Conservation (phyloP, 345 rosid species). For the Boechera retrofracta region DNA sequence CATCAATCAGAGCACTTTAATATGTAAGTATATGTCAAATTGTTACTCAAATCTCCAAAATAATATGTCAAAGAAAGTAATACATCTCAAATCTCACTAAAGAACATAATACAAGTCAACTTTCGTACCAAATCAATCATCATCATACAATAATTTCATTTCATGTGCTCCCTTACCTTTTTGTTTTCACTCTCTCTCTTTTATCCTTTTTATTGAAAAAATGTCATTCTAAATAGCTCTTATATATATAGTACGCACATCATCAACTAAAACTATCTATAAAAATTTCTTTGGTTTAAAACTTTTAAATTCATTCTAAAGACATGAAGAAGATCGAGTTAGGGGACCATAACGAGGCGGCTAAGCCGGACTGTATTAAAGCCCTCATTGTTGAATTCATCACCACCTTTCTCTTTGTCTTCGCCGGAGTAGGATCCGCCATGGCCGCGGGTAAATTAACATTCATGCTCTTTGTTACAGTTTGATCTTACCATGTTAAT, state of each 20-base stretch:
- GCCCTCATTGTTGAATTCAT: constrained; percentile 84
- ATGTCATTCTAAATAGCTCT: constrained; percentile 15
- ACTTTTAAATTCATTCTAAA: background rate
- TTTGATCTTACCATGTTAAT: background rate
- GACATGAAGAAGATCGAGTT: constrained; percentile 72
- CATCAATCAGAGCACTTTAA: background rate
- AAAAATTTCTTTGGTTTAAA: background rate
- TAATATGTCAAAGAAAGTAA: background rate
- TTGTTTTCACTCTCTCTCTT: background rate
- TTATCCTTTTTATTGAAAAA: background rate
- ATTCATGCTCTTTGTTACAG: background rate
- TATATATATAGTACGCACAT: background rate
- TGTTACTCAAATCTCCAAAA: background rate
- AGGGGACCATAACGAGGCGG: constrained; percentile 62
- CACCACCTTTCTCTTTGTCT: constrained; percentile 85
- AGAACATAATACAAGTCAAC: constrained; percentile 32
- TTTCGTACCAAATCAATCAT: constrained; percentile 31
- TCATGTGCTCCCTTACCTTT: constrained; percentile 33
- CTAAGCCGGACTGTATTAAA: constrained; percentile 71
- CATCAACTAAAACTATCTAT: constrained; percentile 3
- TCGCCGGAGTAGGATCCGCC: constrained; percentile 84
- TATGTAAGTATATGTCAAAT: background rate
- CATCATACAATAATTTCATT: constrained; percentile 8
- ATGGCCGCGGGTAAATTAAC: constrained; percentile 65
- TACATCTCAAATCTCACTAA: constrained; percentile 14